Base-by-base conservation (phyloP, 805 yeast species). In the Yamadazyma philogaea region DNA sequence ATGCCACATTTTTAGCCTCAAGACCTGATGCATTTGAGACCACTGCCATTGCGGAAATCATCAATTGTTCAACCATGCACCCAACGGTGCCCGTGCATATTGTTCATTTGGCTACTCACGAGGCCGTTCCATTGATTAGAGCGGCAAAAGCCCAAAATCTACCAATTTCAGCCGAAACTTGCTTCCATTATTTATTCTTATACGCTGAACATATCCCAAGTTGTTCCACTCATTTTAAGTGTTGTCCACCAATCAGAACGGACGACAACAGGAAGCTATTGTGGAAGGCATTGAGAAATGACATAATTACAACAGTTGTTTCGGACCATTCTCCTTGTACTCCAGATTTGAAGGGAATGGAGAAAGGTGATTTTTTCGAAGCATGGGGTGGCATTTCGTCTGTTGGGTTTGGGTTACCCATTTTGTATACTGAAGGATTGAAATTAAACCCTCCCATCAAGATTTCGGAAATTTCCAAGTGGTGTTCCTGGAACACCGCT, bases 331-430 rank as follows among this genome's bases (percentile, higher is more conserved):
- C 96, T 3, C 98, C 97, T 2, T 90, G 98, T 64, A 87, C 96
- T 0, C 96, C 97, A 0, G 87, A 87, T 46, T 70, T 90, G 55
- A 90, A 90, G 63, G 85, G 87, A 17, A 70, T 88, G 40, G 83
- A 79, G 8, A 72, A 78, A 46, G 96, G 96, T 31, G 96, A 90
- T 59, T 90, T 90, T 60, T 79, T 90, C 53, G 77, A 82, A 27
- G 95, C 97, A 2, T 90, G 98, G 98, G 98, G 97, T 27, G 98
- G 98, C 7, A 88, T 90, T 31, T 75, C 96, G 1, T 86, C 96
- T 1, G 95, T 90, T 24, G 98, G 98, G 0, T 77, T 91, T 31
- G 97, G 97, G 0, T 71, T 90, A 36, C 86, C 95, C 0, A 75
- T 89, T 30, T 63, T 90, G 39, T 84, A 79, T 74, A 87, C 96